Conservation (phyloP, 148 eudicot species). For the Cornus kousa region DNA sequence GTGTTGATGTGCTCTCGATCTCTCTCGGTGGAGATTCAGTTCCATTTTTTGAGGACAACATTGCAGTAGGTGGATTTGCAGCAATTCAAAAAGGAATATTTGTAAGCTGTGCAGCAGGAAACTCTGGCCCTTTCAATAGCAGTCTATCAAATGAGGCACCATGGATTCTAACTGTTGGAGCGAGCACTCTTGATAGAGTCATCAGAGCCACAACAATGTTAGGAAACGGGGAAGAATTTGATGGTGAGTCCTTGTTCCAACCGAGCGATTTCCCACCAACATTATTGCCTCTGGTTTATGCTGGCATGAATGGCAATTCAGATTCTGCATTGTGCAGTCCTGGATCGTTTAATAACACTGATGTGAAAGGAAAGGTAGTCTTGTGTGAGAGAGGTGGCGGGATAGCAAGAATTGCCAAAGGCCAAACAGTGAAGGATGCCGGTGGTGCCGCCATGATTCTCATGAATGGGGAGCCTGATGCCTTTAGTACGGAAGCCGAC, state of each 20-base stretch:
- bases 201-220: conserved; percentile 22
- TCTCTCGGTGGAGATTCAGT: conserved; percentile 25
- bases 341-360: conserved; percentile 1
- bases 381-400: conserved; percentile 20
- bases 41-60: conserved; percentile 14
- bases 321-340: conserved; percentile 9
- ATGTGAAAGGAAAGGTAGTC: conserved; percentile 27
- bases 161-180: conserved; percentile 44
- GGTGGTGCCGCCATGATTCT: conserved; percentile 37
- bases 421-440: conserved; percentile 28
- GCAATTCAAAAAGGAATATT: conserved; percentile 41
- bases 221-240: conserved; percentile 12
- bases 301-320: conserved; percentile 1
- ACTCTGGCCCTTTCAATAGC: conserved; percentile 19
- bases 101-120: conserved; percentile 47
- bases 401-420: conserved; percentile 20
- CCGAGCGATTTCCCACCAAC: conserved; percentile 6
- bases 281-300: conserved; percentile 10
- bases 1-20: conserved; percentile 46
- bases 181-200: conserved; percentile 39
- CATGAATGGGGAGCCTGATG: conserved; percentile 10
- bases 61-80: conserved; percentile 32
- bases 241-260: conserved; percentile 25
- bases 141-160: conserved; percentile 31
- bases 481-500: conserved; percentile 23